Evolutionary conservation across 805 yeast species (phyloP).

Genomic region (Yarrowia alimentaria): DNA sequence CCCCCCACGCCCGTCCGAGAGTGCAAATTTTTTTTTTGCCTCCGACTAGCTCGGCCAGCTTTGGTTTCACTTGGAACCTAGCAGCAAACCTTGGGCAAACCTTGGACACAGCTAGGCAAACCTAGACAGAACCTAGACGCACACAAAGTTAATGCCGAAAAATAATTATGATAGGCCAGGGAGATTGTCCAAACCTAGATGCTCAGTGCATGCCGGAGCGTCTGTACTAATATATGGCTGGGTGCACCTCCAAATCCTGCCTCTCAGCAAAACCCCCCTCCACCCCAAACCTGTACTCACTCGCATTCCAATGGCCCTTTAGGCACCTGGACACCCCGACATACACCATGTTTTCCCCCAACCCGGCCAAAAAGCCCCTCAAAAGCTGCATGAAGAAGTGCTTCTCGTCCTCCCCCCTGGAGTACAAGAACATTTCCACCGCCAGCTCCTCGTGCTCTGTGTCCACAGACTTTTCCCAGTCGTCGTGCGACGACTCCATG

Average conservation of each 20-base stretch:
- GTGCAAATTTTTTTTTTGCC: no score
- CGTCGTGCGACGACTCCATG: conserved; percentile 14
- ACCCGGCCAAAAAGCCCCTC: conserved; percentile 22
- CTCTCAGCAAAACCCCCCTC: neutral
- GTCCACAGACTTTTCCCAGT: conserved; percentile 8
- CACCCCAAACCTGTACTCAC: no score
- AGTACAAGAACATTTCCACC: conserved; percentile 9
- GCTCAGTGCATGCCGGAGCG: no score
- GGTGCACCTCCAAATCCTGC: neutral
- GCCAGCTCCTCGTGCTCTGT: conserved; percentile 5
- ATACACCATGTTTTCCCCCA: conserved; percentile 16
- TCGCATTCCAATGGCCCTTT: neutral
- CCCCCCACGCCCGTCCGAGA: no score
- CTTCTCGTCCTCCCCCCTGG: neutral
- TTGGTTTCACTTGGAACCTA: no score
- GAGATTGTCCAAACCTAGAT: conserved; percentile 20
- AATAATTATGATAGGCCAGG: conserved; percentile 18
- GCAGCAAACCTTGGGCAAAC: no score
- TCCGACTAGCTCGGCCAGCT: no score
- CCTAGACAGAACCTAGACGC: no score
- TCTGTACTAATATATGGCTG: conserved; percentile 15
- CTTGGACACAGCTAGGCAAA: no score
- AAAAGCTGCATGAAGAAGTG: conserved; percentile 27
- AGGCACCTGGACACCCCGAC: neutral
- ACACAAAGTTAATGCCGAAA: conserved; percentile 7